These are phyloP conservation scores for Cyclanthera cordifolia DNA, from an alignment of 306 rosid genomes.

Conservation along the genomic window DNA sequence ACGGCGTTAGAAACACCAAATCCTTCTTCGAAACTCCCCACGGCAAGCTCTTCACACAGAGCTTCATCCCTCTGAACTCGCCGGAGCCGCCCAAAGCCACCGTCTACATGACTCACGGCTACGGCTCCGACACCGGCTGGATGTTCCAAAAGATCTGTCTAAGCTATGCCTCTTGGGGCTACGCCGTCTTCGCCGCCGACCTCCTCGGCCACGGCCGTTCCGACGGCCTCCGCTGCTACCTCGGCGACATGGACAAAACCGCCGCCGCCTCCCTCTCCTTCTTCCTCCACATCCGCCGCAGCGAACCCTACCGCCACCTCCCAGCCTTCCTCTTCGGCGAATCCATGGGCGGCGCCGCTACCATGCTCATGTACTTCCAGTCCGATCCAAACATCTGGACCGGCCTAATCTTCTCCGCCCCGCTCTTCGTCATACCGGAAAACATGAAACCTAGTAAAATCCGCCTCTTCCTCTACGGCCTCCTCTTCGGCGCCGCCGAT, in stretches of 20 bases:
- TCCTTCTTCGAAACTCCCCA: constrained; percentile 58
- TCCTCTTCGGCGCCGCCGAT: constrained; percentile 74
- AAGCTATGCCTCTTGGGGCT: constrained; percentile 69
- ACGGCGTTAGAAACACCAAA: constrained; percentile 58
- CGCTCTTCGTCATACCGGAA: constrained; percentile 82
- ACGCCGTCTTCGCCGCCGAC: constrained; percentile 90
- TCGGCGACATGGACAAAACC: constrained; percentile 67
- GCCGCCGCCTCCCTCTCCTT: constrained; percentile 63
- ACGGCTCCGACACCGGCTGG: constrained; percentile 98
- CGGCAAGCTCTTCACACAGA: constrained; percentile 68
- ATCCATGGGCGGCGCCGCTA: constrained; percentile 76
- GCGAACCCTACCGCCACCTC: constrained; percentile 32
- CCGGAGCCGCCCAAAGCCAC: constrained; percentile 39
- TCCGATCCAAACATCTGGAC: constrained; percentile 74
- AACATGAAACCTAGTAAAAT: constrained; percentile 76
- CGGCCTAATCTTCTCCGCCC: constrained; percentile 81
- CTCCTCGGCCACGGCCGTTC: constrained; percentile 89
- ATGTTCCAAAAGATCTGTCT: constrained; percentile 87
- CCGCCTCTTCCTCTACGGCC: constrained; percentile 48
- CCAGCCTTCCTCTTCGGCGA: constrained; percentile 93
- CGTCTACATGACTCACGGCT: constrained; percentile 84
- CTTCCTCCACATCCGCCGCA: constrained; percentile 52
- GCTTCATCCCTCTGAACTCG: constrained; percentile 46
- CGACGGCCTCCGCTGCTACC: constrained; percentile 81
- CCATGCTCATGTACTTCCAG: constrained; percentile 69